Conservation (phyloP, 2,329 filamentous ascomycete genomes). For the Alternaria incomplexa region DNA sequence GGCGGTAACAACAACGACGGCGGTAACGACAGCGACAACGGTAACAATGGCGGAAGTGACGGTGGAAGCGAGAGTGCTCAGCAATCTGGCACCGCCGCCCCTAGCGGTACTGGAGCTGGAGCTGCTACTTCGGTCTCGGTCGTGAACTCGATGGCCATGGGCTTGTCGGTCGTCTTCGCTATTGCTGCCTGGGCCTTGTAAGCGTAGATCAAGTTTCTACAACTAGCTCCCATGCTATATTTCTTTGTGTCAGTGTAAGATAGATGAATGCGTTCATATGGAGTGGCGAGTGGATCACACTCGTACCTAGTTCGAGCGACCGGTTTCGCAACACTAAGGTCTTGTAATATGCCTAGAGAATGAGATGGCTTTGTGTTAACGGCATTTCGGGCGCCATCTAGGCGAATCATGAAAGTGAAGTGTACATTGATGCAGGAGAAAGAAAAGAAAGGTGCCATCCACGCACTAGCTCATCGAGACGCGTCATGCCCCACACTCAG, state of each 20-base stretch:
- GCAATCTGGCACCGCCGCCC: background rate
- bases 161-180: slow-evolving; percentile 34
- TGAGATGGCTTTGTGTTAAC: background rate
- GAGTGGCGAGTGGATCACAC: background rate
- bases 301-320: slow-evolving; percentile 3
- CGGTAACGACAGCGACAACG: background rate
- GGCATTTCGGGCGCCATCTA: background rate
- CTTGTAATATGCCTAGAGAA: slow-evolving; percentile 8
- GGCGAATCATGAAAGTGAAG: background rate
- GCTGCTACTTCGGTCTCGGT: slow-evolving; percentile 22
- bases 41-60: background rate
- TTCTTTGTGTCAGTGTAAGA: slow-evolving; percentile 4
- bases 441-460: background rate
- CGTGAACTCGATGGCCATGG: slow-evolving; percentile 33
- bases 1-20: slow-evolving; percentile 2
- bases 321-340: slow-evolving; percentile 1
- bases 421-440: background rate
- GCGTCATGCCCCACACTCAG: slow-evolving; percentile 11
- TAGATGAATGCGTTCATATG: background rate
- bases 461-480: slow-evolving; percentile 2
- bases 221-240: background rate
- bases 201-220: background rate
- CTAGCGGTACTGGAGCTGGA: slow-evolving; percentile 12
- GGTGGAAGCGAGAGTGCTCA: background rate
- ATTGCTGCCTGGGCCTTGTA: slow-evolving; percentile 34